Conservation (phyloP, 192 early-diverging fungal genomes). For the Gonapodya prolifera region DNA sequence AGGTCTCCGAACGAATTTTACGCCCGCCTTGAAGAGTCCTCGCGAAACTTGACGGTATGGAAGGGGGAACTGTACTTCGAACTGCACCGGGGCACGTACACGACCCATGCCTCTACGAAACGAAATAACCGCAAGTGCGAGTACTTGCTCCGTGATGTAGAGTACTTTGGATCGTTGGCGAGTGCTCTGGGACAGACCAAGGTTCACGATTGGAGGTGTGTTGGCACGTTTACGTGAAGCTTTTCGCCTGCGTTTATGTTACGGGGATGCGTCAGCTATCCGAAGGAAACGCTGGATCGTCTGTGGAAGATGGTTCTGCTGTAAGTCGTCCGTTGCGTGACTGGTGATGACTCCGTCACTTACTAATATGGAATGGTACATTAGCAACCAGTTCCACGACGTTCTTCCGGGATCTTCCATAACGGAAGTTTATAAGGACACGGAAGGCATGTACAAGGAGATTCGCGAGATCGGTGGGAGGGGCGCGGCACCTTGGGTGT, state of each 20-base stretch:
- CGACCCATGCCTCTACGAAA: constrained; percentile 78
- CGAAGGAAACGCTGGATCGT: constrained; percentile 56
- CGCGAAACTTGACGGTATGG: constrained; percentile 65
- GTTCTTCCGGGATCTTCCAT: constrained; percentile 88
- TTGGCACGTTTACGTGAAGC: background rate
- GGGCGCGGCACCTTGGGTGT: too few species aligned
- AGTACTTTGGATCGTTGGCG: constrained; percentile 39
- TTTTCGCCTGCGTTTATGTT: background rate
- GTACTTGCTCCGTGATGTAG: constrained; percentile 70
- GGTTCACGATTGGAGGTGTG: too few species aligned
- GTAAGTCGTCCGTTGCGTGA: constrained; percentile 18
- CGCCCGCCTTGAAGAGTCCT: constrained; percentile 55
- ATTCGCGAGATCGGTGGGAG: constrained; percentile 12
- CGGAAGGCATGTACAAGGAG: constrained; percentile 43
- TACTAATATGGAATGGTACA: too few species aligned
- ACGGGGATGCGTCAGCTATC: constrained; percentile 35
- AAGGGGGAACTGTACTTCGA: constrained; percentile 98
- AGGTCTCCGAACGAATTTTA: constrained; percentile 65
- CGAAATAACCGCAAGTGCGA: constrained; percentile 76
- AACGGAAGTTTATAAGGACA: constrained; percentile 82
- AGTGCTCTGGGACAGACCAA: background rate
- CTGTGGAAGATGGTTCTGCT: constrained; percentile 84
- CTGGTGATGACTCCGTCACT: too few species aligned
- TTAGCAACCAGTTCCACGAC: constrained; percentile 89
- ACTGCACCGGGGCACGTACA: constrained; percentile 96